Evolutionary conservation across 768 basidiomycete species (phyloP).

Genomic region (Mycena metata): DNA sequence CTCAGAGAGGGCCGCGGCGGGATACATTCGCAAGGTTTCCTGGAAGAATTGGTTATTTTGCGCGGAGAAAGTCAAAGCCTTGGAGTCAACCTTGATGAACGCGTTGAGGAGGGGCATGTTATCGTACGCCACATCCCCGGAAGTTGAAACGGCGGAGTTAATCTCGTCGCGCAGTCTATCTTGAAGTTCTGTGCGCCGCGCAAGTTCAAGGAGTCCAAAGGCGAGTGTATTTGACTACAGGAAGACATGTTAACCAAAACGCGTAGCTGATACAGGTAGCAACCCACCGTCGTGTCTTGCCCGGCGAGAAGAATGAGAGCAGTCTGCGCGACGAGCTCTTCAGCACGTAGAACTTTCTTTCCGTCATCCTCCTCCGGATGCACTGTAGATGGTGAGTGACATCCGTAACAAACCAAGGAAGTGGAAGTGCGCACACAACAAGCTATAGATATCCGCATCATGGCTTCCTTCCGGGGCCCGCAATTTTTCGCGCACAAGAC

Average conservation of each 20-base stretch:
- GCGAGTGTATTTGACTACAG: conserved; percentile 49
- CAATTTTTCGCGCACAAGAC: conserved; percentile 22
- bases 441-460: conserved; percentile 28
- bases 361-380: conserved; percentile 19
- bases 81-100: conserved; percentile 33
- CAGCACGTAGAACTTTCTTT: conserved; percentile 5
- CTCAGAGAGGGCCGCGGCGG: conserved; percentile 48
- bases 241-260: too few relatives aligned
- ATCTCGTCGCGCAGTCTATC: conserved; percentile 61
- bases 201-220: conserved; percentile 63
- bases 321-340: conserved; percentile 29
- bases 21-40: conserved; percentile 52
- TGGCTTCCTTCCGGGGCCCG: conserved; percentile 20
- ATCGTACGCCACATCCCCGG: conserved; percentile 14
- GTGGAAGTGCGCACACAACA: conserved; percentile 18
- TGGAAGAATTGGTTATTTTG: conserved; percentile 39
- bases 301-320: conserved; percentile 30
- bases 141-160: not conserved
- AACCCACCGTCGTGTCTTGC: conserved; percentile 28
- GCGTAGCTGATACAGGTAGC: too few relatives aligned
- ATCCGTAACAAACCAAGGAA: not conserved
- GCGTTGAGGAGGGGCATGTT: conserved; percentile 28
- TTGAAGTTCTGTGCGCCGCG: conserved; percentile 59
- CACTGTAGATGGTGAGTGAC: conserved; percentile 5
- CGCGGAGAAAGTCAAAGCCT: not conserved